Conservation (phyloP, 2,329 filamentous ascomycete genomes). For the Pezicula radicicola region DNA sequence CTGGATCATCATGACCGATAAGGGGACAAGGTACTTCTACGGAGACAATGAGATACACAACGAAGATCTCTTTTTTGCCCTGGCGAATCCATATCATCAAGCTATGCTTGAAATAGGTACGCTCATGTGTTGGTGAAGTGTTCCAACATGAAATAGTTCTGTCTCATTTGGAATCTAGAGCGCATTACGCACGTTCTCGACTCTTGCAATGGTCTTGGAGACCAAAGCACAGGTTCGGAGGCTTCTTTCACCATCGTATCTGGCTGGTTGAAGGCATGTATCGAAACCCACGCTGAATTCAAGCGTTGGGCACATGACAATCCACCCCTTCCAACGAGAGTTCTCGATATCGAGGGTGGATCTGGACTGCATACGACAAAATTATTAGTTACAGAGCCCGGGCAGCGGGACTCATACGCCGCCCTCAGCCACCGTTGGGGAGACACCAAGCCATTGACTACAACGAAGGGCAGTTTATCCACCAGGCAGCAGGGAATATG, state of each 20-base stretch:
- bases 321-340: neutral
- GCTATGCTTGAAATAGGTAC: too few relatives aligned
- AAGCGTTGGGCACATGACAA: neutral
- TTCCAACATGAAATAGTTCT: too few relatives aligned
- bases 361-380: neutral
- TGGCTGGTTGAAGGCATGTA: neutral
- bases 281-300: neutral
- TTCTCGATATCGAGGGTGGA: neutral
- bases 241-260: neutral
- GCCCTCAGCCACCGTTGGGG: neutral
- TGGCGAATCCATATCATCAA: too few relatives aligned
- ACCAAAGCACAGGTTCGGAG: neutral
- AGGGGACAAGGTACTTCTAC: too few relatives aligned
- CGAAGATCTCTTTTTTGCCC: too few relatives aligned
- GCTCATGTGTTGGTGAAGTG: too few relatives aligned
- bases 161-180: too few relatives aligned
- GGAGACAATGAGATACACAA: too few relatives aligned
- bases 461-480: neutral
- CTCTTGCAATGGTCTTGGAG: neutral
- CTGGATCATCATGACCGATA: too few relatives aligned
- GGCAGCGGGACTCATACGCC: neutral
- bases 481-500: neutral
- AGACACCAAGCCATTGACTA: neutral
- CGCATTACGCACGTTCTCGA: too few relatives aligned
- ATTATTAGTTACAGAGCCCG: neutral